These are phyloP conservation scores for Nemania abortiva DNA, from an alignment of 2,329 filamentous ascomycete genomes.

Conservation along the genomic window DNA sequence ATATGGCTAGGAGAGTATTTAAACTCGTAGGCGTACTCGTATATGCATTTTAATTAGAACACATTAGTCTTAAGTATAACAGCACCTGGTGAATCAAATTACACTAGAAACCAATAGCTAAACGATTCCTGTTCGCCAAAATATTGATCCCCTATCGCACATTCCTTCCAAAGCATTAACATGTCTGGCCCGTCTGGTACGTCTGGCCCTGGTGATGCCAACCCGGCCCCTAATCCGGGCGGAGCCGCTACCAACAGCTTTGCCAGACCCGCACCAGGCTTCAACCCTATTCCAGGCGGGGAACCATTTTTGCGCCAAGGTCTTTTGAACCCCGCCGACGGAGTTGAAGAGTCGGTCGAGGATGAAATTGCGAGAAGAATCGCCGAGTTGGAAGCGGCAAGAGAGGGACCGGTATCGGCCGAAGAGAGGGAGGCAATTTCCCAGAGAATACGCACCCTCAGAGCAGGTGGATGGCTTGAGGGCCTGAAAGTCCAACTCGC, in stretches of 20 bases:
- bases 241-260: constrained; percentile 29
- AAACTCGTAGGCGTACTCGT: not conserved
- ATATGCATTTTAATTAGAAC: not conserved
- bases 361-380: constrained; percentile 36
- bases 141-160: not conserved
- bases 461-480: constrained; percentile 41
- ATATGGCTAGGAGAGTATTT: constrained; percentile 1
- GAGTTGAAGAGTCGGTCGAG: constrained; percentile 38
- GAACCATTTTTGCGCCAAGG: constrained; percentile 10
- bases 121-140: not conserved
- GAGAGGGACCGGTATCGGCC: constrained; percentile 3
- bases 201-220: not conserved
- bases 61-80: not conserved
- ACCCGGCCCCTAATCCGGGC: not conserved
- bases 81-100: not conserved
- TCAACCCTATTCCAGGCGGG: constrained; percentile 29
- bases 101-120: not conserved
- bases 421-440: constrained; percentile 38
- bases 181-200: not conserved
- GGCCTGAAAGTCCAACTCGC: constrained; percentile 34
- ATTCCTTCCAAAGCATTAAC: not conserved
- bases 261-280: constrained; percentile 33
- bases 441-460: constrained; percentile 24
- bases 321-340: constrained; percentile 10
- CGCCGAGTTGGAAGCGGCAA: constrained; percentile 25